phyloP scores from a whole-genome alignment of 2,329 filamentous ascomycete genomes.

The Fusarium nurragi region DNA sequence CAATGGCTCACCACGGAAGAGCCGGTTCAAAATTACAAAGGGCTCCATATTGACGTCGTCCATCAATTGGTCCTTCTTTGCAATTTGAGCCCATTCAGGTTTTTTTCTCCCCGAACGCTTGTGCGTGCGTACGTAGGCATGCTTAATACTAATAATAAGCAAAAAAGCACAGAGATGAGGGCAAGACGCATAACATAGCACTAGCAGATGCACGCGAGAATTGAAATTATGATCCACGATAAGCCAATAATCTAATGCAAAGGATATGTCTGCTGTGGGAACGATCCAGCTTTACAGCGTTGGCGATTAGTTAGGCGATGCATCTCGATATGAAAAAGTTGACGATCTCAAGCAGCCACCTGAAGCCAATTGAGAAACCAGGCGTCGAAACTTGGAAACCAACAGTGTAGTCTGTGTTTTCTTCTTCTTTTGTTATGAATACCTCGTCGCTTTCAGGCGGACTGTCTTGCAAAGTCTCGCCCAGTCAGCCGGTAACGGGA shows the following conservation, averaged over 20 bases:
- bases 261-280: conserved; percentile 5
- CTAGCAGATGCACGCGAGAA: conserved; percentile 3
- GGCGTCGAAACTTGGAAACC: conserved; percentile 14
- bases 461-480: conserved; percentile 1
- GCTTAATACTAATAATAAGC: conserved; percentile 10
- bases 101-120: not conserved
- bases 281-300: conserved; percentile 16
- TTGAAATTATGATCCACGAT: conserved; percentile 32
- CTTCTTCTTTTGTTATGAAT: not conserved
- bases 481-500: conserved; percentile 3
- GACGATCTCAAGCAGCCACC: conserved; percentile 31
- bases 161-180: conserved; percentile 6
- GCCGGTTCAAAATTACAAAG: conserved; percentile 20
- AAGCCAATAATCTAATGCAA: conserved; percentile 22
- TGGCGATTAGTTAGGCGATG: conserved; percentile 9
- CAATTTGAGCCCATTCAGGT: conserved; percentile 24
- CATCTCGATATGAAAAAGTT: conserved; percentile 33
- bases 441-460: conserved; percentile 12
- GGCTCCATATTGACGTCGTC: conserved; percentile 25
- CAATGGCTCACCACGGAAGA: conserved; percentile 12
- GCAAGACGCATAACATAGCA: conserved; percentile 26
- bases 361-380: conserved; percentile 4
- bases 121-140: conserved; percentile 12
- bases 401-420: conserved; percentile 38
- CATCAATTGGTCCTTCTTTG: conserved; percentile 21